These are phyloP conservation scores for Monilinia polystroma DNA, from an alignment of 2,329 filamentous ascomycete genomes.

Conservation along the genomic window DNA sequence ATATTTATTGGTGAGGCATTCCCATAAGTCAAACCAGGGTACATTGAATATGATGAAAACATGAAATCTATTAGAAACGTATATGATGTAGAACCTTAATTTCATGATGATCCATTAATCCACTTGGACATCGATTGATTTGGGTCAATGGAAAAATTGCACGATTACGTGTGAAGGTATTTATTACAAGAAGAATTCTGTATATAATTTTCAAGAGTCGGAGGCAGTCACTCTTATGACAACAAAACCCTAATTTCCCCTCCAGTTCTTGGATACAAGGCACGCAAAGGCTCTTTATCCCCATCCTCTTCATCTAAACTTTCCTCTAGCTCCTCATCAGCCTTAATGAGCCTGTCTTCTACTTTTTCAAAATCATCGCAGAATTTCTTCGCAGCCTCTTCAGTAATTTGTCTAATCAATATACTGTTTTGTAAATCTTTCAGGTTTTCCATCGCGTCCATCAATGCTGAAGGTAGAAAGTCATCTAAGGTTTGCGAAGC, in stretches of 20 bases:
- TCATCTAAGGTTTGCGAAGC: constrained; percentile 79
- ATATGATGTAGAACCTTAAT: background rate
- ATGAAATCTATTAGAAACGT: background rate
- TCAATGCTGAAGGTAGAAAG: constrained; percentile 87
- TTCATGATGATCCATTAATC: background rate
- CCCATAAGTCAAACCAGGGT: background rate
- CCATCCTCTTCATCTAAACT: constrained; percentile 29
- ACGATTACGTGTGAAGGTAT: background rate
- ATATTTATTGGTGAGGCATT: too few species aligned
- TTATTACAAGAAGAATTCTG: background rate
- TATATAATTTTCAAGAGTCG: background rate
- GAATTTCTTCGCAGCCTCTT: constrained; percentile 79
- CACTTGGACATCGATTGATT: background rate
- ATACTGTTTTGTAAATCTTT: constrained; percentile 69
- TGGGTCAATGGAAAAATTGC: too few species aligned
- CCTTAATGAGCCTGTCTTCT: constrained; percentile 58
- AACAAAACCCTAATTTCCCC: constrained; percentile 41
- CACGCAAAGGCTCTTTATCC: constrained; percentile 34
- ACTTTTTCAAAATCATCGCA: constrained; percentile 78
- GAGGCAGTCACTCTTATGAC: constrained; percentile 28
- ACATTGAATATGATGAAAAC: background rate
- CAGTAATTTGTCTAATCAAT: constrained; percentile 73
- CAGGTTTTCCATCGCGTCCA: constrained; percentile 85
- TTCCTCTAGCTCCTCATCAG: constrained; percentile 50
- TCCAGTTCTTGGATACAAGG: constrained; percentile 40